Base-by-base conservation (phyloP, 257 asterid genomes). In the Solanum clarkiae region DNA sequence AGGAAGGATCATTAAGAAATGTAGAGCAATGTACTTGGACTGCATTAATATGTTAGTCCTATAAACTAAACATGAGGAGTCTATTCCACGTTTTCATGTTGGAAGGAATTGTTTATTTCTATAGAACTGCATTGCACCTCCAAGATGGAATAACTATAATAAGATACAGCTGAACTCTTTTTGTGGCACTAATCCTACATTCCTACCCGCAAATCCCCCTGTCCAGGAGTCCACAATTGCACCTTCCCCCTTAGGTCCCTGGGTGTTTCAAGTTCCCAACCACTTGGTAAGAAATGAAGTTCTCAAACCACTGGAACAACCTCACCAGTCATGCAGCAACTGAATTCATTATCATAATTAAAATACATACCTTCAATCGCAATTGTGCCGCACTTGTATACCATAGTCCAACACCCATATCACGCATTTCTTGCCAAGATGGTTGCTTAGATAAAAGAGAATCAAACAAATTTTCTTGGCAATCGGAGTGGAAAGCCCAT, bases 401-500 rank as follows among this genome's bases (percentile, higher is more conserved):
- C 99, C 99, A 97, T 91, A 92, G 94, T 80, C 99, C 99, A 83
- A 92, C 87, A 85, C 98, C 97, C 91, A 94, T 87, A 86, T 92
- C 91, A 79, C 94, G 97, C 98, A 95, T 94, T 85, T 93, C 99
- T 91, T 90, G 94, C 98, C 99, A 97, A 85, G 98, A 92, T 49
- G 98, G 92, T 87, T 97, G 97, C 24, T 88, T 83, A 63, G 98
- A 88, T 86, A 97, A 90, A 87, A 97, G 93, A 88, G 98, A 94
- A 85, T 88, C 85, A 89, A 94, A 92, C 96, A 95, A 89, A 93
- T 83, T 92, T 57, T 97, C 99, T 81, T 90, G 98, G 88, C 99
- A 97, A 87, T 94, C 98, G 87, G 98, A 95, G 86, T 95, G 99
- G 86, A 92, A 94, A 83, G 99, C 99, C 98, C 98, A 95, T 55